Percentiles rank a stretch among this genome's conserved stretches.
These are phyloP conservation scores for Phytophthora syringae DNA, from an alignment of 352 stramenopile genomes.

Conservation along the genomic window DNA sequence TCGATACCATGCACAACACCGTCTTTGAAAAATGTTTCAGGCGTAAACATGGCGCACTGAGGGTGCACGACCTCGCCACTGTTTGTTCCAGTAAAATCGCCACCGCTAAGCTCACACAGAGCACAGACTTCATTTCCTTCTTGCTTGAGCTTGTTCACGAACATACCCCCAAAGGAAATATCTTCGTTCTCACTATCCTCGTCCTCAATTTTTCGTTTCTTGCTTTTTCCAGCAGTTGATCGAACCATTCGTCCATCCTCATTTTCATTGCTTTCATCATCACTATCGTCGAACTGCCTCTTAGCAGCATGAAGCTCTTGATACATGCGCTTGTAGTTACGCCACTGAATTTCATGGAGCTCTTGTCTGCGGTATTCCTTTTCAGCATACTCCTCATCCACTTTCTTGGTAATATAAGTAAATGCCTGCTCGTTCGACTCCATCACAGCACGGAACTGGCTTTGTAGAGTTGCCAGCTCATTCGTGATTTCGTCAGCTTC, in stretches of 20 bases:
- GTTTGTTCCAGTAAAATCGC: conserved; percentile 80
- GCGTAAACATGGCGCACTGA: conserved; percentile 86
- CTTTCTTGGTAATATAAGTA: conserved; percentile 34
- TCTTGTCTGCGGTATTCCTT: conserved; percentile 56
- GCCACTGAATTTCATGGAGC: conserved; percentile 58
- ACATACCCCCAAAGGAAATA: conserved; percentile 70
- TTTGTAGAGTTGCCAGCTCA: conserved; percentile 55
- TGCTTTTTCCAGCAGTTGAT: conserved; percentile 7
- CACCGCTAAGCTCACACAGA: conserved; percentile 77
- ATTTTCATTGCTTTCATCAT: conserved; percentile 35
- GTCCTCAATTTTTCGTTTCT: conserved; percentile 25
- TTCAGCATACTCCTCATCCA: conserved; percentile 54
- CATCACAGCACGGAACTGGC: conserved; percentile 53
- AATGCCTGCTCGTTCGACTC: conserved; percentile 52
- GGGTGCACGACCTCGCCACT: conserved; percentile 68
- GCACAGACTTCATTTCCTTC: conserved; percentile 71
- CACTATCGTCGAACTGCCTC: conserved; percentile 60
- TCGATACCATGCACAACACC: conserved; percentile 67
- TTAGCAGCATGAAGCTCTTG: conserved; percentile 50
- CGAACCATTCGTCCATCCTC: conserved; percentile 5
- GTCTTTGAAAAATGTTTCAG: conserved; percentile 84
- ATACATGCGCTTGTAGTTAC: conserved; percentile 81
- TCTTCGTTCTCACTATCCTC: conserved; percentile 57
- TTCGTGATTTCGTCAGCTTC: conserved; percentile 57
- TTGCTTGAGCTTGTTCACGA: conserved; percentile 82